These are phyloP conservation scores for Hypomyces rosellus DNA, from an alignment of 2,329 filamentous ascomycete species.

Conservation along the genomic window DNA sequence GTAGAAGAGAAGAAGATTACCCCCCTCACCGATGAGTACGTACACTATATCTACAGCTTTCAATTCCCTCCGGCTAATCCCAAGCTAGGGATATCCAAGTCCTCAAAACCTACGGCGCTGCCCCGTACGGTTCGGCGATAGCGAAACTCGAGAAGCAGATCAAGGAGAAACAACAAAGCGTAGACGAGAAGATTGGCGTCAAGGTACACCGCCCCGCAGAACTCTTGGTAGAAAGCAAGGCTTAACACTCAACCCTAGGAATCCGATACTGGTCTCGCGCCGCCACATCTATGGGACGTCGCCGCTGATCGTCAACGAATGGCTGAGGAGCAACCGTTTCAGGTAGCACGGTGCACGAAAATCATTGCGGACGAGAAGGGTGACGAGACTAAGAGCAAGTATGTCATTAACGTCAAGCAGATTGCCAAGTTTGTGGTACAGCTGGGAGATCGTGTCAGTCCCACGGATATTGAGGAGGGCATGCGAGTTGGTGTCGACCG, in stretches of 20 bases:
- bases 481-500: slow-evolving; percentile 98
- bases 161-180: slow-evolving; percentile 96
- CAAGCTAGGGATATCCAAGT: slow-evolving; percentile 87
- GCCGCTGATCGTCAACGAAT: slow-evolving; percentile 97
- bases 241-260: slow-evolving; percentile 51
- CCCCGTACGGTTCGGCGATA: slow-evolving; percentile 85
- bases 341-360: slow-evolving; percentile 97
- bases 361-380: slow-evolving; percentile 92
- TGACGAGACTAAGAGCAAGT: slow-evolving; percentile 98
- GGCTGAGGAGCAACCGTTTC: slow-evolving; percentile 94
- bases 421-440: slow-evolving; percentile 99
- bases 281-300: slow-evolving; percentile 97
- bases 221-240: background rate
- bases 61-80: slow-evolving; percentile 18
- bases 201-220: slow-evolving; percentile 45
- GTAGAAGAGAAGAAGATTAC: slow-evolving; percentile 99
- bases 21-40: slow-evolving; percentile 91
- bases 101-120: slow-evolving; percentile 96
- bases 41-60: slow-evolving; percentile 16
- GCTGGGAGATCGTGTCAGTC: slow-evolving; percentile 90
- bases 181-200: slow-evolving; percentile 96
- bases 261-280: slow-evolving; percentile 96
- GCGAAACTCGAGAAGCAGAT: slow-evolving; percentile 99
- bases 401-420: slow-evolving; percentile 99
- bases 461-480: slow-evolving; percentile 98